Conservation (phyloP, 305 asterid species). For the Andrographis paniculata region DNA sequence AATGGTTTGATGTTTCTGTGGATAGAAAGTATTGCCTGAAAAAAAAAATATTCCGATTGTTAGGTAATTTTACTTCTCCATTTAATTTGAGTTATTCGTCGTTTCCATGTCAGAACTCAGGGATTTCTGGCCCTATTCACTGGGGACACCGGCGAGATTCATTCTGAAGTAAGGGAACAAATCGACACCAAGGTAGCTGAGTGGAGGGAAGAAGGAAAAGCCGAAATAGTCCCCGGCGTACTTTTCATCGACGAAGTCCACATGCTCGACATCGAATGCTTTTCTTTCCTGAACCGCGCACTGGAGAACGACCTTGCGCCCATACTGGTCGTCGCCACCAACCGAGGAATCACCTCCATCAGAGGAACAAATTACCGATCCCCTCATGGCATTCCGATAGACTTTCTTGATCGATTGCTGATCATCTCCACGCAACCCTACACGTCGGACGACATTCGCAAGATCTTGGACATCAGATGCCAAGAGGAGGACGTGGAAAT, state of each 20-base stretch:
- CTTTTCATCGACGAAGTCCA: constrained; percentile 96
- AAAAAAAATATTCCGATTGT: too few species aligned
- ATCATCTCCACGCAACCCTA: constrained; percentile 87
- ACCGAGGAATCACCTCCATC: constrained; percentile 84
- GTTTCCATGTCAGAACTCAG: constrained; percentile 64
- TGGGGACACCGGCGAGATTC: constrained; percentile 95
- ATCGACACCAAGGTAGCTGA: constrained; percentile 94
- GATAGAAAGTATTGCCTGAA: too few species aligned
- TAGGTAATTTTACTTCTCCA: too few species aligned
- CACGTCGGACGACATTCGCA: constrained; percentile 65
- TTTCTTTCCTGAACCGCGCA: constrained; percentile 89
- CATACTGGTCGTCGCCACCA: constrained; percentile 84
- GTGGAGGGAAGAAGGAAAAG: constrained; percentile 99
- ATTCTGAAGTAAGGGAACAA: constrained; percentile 90
- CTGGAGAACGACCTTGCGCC: constrained; percentile 94
- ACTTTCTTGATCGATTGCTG: constrained; percentile 85
- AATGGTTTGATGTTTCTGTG: too few species aligned
- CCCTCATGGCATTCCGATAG: constrained; percentile 89
- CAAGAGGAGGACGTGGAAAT: constrained; percentile 87
- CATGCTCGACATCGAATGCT: constrained; percentile 95
- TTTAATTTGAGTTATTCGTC: constrained; percentile 5
- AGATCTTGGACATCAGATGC: constrained; percentile 71
- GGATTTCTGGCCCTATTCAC: constrained; percentile 90
- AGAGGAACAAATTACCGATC: constrained; percentile 90
- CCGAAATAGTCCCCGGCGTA: constrained; percentile 94